Conservation (phyloP, 2,329 filamentous ascomycete genomes). For the Hypoxylon sp. region DNA sequence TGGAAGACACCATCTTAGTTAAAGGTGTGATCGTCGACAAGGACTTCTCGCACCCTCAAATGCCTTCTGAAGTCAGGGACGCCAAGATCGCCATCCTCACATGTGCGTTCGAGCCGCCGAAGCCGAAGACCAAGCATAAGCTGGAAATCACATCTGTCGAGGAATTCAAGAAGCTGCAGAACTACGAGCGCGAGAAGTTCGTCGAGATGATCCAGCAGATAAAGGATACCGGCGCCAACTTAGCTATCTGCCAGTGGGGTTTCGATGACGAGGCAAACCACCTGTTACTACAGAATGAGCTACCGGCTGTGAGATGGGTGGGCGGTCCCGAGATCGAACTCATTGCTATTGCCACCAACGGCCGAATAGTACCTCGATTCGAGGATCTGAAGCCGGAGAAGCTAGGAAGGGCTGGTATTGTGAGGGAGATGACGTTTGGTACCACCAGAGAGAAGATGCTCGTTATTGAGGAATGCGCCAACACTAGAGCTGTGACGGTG, state of each 20-base stretch:
- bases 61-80: slow-evolving; percentile 94
- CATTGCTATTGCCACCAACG: slow-evolving; percentile 98
- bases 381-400: slow-evolving; percentile 94
- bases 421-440: slow-evolving; percentile 95
- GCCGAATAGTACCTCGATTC: slow-evolving; percentile 96
- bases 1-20: slow-evolving; percentile 94
- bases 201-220: slow-evolving; percentile 99
- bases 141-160: slow-evolving; percentile 97
- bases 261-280: slow-evolving; percentile 99
- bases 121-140: slow-evolving; percentile 99
- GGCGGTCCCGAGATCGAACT: slow-evolving; percentile 98
- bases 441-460: slow-evolving; percentile 99
- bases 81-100: slow-evolving; percentile 98
- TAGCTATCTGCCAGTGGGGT: slow-evolving; percentile 99
- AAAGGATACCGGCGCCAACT: slow-evolving; percentile 96
- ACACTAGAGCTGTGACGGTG: slow-evolving; percentile 94
- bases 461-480: slow-evolving; percentile 98
- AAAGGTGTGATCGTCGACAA: slow-evolving; percentile 99
- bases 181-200: slow-evolving; percentile 96
- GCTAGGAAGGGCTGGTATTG: slow-evolving; percentile 89
- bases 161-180: slow-evolving; percentile 98
- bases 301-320: slow-evolving; percentile 97
- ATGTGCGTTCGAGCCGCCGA: slow-evolving; percentile 97
- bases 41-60: slow-evolving; percentile 99
- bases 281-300: slow-evolving; percentile 92